phyloP scores from a whole-genome alignment of 768 basidiomycete genomes.

The Amanita thiersii region DNA sequence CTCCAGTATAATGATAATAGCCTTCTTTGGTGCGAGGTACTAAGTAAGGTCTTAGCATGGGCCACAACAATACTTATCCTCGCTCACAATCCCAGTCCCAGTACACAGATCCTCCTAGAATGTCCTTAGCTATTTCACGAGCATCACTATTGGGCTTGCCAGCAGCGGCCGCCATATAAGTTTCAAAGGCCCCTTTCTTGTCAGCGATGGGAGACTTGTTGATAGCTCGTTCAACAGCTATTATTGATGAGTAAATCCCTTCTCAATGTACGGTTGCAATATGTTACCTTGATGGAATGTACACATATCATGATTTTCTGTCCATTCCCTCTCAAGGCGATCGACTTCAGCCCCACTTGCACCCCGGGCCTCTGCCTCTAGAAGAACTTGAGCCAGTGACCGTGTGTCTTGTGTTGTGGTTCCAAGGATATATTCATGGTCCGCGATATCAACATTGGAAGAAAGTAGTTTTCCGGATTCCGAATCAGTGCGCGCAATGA shows the following conservation, averaged over 20 bases:
- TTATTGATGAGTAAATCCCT: slow-evolving; percentile 1
- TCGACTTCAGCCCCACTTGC: slow-evolving; percentile 64
- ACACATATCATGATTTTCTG: slow-evolving; percentile 52
- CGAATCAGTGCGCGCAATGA: slow-evolving; percentile 90
- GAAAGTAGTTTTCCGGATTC: slow-evolving; percentile 82
- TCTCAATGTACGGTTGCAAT: neutral
- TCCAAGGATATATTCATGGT: slow-evolving; percentile 74
- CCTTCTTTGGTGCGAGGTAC: slow-evolving; percentile 87
- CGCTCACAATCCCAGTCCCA: slow-evolving; percentile 87
- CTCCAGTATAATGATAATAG: slow-evolving; percentile 82
- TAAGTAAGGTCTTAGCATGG: slow-evolving; percentile 19
- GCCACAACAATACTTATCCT: neutral
- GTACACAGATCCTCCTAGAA: slow-evolving; percentile 60
- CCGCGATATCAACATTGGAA: slow-evolving; percentile 72
- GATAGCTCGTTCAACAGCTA: slow-evolving; percentile 58
- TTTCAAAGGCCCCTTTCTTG: slow-evolving; percentile 47
- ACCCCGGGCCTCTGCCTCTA: slow-evolving; percentile 58
- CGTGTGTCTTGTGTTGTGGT: slow-evolving; percentile 39
- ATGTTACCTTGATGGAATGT: slow-evolving; percentile 79
- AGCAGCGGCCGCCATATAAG: slow-evolving; percentile 47
- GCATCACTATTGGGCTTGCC: slow-evolving; percentile 72
- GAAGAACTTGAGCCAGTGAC: slow-evolving; percentile 62
- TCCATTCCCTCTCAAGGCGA: slow-evolving; percentile 70
- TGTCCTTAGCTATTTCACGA: slow-evolving; percentile 63
- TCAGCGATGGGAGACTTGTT: slow-evolving; percentile 35